Conservation (phyloP, 2,329 filamentous ascomycete species). For the Fusarium scirpi region DNA sequence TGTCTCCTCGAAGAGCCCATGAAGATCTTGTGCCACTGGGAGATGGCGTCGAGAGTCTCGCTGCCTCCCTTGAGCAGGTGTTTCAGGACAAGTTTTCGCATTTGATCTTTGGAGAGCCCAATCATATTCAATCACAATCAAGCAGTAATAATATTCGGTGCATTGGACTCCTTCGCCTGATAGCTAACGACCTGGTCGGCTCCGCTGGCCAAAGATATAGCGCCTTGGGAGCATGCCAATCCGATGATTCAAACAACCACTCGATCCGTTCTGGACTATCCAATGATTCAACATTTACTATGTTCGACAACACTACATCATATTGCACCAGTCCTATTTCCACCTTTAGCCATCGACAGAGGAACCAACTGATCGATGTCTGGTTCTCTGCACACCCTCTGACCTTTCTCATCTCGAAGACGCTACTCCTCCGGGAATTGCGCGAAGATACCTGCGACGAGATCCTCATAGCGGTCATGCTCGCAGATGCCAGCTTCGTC, state of each 20-base stretch:
- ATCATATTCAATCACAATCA: not conserved
- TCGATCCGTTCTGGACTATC: conserved; percentile 48
- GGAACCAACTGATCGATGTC: conserved; percentile 55
- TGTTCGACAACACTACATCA: conserved; percentile 48
- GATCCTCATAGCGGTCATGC: conserved; percentile 54
- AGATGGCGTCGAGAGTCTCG: conserved; percentile 46
- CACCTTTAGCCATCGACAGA: conserved; percentile 50
- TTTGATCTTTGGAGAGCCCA: not conserved
- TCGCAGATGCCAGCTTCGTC: conserved; percentile 55
- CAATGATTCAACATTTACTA: conserved; percentile 46
- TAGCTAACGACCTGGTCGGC: conserved; percentile 50
- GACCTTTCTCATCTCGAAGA: conserved; percentile 57
- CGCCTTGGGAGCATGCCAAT: conserved; percentile 47
- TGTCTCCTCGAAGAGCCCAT: conserved; percentile 36
- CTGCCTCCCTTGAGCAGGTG: conserved; percentile 46
- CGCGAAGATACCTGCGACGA: conserved; percentile 56
- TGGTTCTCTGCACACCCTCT: conserved; percentile 57
- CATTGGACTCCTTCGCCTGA: conserved; percentile 46
- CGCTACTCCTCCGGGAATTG: conserved; percentile 54
- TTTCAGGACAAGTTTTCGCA: conserved; percentile 49
- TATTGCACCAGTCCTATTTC: conserved; percentile 47
- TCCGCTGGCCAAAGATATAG: conserved; percentile 49
- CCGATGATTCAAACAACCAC: conserved; percentile 45
- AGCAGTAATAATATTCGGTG: conserved; percentile 33
- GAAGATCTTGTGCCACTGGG: conserved; percentile 36